Percentiles rank a stretch among this genome's conserved stretches.
These are phyloP conservation scores for Apiospora malaysiana DNA, from an alignment of 2,329 filamentous ascomycete genomes.

Conservation along the genomic window DNA sequence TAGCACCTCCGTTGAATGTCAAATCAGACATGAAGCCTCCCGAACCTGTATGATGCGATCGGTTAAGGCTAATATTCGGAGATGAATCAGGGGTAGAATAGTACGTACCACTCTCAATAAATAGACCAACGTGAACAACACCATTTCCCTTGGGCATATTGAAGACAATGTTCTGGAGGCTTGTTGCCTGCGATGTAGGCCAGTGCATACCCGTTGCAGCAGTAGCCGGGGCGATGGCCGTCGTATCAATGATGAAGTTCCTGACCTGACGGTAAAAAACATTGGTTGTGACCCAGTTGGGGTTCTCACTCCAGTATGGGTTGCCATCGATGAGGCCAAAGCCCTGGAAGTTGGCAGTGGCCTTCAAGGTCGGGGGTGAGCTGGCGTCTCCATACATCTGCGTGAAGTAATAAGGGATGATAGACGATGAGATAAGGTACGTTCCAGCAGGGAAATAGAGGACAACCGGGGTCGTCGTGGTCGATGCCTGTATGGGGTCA, in stretches of 20 bases:
- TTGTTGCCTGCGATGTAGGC: conserved; percentile 66
- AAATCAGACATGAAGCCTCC: conserved; percentile 61
- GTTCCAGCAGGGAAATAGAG: conserved; percentile 54
- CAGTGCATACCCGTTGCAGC: conserved; percentile 60
- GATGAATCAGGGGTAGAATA: conserved; percentile 14
- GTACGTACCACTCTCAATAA: conserved; percentile 40
- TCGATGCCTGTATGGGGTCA: conserved; percentile 40
- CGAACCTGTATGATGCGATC: conserved; percentile 36
- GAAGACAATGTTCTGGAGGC: conserved; percentile 57
- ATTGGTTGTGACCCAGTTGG: conserved; percentile 56
- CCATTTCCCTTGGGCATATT: conserved; percentile 46
- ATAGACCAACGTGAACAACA: conserved; percentile 40
- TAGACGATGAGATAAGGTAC: conserved; percentile 61
- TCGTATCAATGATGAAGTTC: conserved; percentile 67
- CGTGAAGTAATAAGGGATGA: conserved; percentile 69
- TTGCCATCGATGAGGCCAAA: conserved; percentile 65
- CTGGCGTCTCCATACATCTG: conserved; percentile 67
- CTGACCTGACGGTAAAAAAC: conserved; percentile 70
- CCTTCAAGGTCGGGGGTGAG: conserved; percentile 60
- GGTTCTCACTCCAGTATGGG: conserved; percentile 49
- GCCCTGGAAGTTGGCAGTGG: conserved; percentile 56
- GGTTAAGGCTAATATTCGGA: conserved; percentile 27
- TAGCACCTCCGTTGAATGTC: conserved; percentile 63
- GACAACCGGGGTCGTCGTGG: conserved; percentile 47
- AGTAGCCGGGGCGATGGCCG: conserved; percentile 36